phyloP scores from a whole-genome alignment of 2,329 filamentous ascomycete genomes.

The Colletotrichum sp. region DNA sequence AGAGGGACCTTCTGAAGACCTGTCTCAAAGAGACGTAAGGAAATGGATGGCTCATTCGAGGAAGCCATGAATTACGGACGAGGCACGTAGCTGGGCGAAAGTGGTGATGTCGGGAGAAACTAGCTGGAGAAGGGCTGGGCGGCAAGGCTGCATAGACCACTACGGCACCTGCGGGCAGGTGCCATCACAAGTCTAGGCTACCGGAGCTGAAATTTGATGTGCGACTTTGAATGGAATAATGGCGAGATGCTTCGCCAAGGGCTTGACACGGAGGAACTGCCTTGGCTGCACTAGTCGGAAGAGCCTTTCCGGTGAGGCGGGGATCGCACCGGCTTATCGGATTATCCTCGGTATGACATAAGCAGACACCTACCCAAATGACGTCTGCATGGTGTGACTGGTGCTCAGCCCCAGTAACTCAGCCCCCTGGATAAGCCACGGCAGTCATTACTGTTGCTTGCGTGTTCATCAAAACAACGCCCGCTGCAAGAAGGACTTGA shows the following conservation, averaged over 20 bases:
- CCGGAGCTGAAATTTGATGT: background rate
- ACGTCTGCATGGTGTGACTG: background rate
- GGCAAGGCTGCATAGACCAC: background rate
- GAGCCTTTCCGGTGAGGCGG: background rate
- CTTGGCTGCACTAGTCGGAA: background rate
- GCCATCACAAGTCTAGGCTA: background rate
- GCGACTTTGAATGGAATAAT: background rate
- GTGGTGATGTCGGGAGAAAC: background rate
- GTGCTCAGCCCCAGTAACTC: background rate
- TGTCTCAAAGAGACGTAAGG: constrained; percentile 6
- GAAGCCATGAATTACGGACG: background rate
- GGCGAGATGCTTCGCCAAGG: background rate
- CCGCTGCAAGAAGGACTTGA: background rate
- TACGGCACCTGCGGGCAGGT: background rate
- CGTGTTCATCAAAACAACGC: background rate
- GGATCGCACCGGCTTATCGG: background rate
- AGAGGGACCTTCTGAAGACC: constrained; percentile 7
- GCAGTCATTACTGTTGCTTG: background rate
- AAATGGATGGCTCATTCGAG: background rate
- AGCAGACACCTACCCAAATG: background rate
- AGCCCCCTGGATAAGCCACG: background rate
- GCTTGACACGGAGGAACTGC: background rate
- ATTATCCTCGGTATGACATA: background rate
- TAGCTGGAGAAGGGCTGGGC: background rate
- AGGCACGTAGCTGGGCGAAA: background rate